Evolutionary conservation across 768 basidiomycete genomes (phyloP).

Genomic region (Lactifluus rugatus): DNA sequence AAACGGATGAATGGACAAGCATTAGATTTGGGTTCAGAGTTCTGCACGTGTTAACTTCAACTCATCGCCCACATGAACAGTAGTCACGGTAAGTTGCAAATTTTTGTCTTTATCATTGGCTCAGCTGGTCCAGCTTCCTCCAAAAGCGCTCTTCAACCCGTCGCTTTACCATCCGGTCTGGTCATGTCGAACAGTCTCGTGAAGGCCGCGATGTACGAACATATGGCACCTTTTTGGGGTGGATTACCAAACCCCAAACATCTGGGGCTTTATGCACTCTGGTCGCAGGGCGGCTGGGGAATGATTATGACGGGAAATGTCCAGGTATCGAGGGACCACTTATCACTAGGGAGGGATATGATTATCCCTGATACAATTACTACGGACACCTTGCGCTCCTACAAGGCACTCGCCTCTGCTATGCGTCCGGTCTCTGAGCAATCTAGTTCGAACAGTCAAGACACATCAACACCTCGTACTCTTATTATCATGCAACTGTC

Average conservation of each 20-base stretch:
- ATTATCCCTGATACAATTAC: conserved; percentile 41
- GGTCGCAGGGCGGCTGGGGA: conserved; percentile 75
- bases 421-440: conserved; percentile 35
- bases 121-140: background rate
- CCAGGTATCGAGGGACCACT: conserved; percentile 52
- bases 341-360: conserved; percentile 65
- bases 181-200: conserved; percentile 17
- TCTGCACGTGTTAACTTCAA: too few species aligned
- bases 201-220: conserved; percentile 89
- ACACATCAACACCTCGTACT: conserved; percentile 2
- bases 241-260: conserved; percentile 66
- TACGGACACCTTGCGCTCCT: conserved; percentile 39
- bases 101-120: background rate
- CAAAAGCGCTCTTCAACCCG: conserved; percentile 1
- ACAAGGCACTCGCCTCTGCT: conserved; percentile 36
- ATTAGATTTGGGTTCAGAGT: too few species aligned
- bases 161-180: conserved; percentile 12
- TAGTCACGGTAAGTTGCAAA: conserved; percentile 1
- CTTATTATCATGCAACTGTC: conserved; percentile 65
- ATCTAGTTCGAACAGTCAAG: background rate
- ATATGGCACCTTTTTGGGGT: conserved; percentile 53
- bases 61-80: background rate
- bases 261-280: conserved; percentile 55
- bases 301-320: conserved; percentile 85
- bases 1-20: too few species aligned